These are phyloP conservation scores for Apiotrichum domesticum DNA, from an alignment of 1,284 basidiomycete species.

Conservation along the genomic window DNA sequence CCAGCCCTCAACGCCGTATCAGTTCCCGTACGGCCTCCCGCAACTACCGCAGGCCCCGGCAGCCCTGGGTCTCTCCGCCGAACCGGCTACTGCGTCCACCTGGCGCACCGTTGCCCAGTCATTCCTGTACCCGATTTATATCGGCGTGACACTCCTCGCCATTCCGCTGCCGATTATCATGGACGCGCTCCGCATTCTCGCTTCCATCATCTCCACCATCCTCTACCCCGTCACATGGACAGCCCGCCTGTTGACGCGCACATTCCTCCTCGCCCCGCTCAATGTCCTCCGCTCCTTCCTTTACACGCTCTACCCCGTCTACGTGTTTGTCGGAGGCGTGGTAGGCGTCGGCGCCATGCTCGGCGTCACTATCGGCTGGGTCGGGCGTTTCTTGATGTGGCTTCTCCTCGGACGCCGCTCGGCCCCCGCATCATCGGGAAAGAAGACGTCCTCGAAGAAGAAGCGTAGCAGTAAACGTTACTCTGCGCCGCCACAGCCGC, in stretches of 20 bases:
- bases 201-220: slow-evolving; percentile 20
- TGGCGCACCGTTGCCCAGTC: slow-evolving; percentile 23
- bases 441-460: neutral
- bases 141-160: slow-evolving; percentile 29
- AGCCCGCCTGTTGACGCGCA: slow-evolving; percentile 19
- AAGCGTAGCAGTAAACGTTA: neutral
- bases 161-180: slow-evolving; percentile 33
- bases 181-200: slow-evolving; percentile 24
- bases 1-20: slow-evolving; percentile 17
- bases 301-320: slow-evolving; percentile 34
- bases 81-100: slow-evolving; percentile 5
- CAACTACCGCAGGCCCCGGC: slow-evolving; percentile 12
- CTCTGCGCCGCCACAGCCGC: neutral
- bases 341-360: slow-evolving; percentile 34
- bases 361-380: slow-evolving; percentile 33
- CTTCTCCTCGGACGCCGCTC: slow-evolving; percentile 5
- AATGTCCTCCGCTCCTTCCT: slow-evolving; percentile 19
- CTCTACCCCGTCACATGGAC: slow-evolving; percentile 36
- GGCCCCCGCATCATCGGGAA: neutral
- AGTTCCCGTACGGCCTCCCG: slow-evolving; percentile 31
- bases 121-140: slow-evolving; percentile 35
- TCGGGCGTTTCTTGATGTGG: slow-evolving; percentile 24
- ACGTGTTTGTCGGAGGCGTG: slow-evolving; percentile 38
- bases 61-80: neutral
- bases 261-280: slow-evolving; percentile 32